Base-by-base conservation (phyloP, 176 grass and related monocot genomes). In the Poa annua region DNA sequence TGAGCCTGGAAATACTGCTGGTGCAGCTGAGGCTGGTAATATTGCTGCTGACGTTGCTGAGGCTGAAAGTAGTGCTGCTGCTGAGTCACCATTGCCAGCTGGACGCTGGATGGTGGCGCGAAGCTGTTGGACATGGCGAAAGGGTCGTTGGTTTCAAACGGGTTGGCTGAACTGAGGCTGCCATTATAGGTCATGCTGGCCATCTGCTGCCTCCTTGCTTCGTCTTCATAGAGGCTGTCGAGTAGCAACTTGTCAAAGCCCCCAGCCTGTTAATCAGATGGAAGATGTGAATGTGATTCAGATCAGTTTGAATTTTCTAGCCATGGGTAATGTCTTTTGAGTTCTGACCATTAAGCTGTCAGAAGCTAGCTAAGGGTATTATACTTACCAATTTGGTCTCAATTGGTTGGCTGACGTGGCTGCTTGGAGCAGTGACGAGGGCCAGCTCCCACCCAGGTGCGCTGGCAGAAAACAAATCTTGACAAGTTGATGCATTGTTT, bases 211-310 rank as follows among this genome's bases (percentile, higher is more conserved):
- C 91, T 87, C 78, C 93, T 99, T 0, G 89, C n/a, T 41, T 86
- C 69, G 6, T 92, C 96, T 89, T 99, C 91, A 3, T 99, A 99
- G 11, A 99, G 89, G 80, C 96, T 99, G 80, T 99, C 85, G 15
- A 99, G 93, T 71, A 99, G 81, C 66, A 99, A 76, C 80, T 90
- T 92, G 87, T 96, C 88, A 25, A 99, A 96, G 52, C 96, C 96
- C 52, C 96, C 91, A 80, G 81, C 96, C 96, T 96, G 83, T 80
- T 84, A 57, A 75, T 69, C 83, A 83, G 60, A 81, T 78, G 78
- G 21, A 48, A 69, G 21, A 41, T 36, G 21, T 73, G 47, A 12
- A 53, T 78, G 56, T 59, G 35, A 47, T 76, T 89, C 29, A 20
- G 25, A 0, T 34, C 11, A 70, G 64, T 64, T 26, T 64, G 11